A percentile compares a stretch with the other conserved stretches of the same genome.
Conservation (phyloP, 768 basidiomycete species). For the Amanita molliuscula region DNA sequence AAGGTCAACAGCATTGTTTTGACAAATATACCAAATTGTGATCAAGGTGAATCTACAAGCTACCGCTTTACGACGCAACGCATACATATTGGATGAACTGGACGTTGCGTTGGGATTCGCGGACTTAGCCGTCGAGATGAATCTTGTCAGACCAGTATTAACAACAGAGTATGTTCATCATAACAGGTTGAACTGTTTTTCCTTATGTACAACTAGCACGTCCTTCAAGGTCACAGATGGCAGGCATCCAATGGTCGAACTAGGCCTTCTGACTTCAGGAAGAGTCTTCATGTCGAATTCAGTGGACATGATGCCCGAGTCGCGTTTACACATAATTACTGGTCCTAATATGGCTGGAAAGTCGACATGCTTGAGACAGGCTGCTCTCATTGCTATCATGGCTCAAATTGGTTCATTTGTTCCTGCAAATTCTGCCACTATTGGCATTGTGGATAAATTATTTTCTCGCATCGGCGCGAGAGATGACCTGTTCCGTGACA, state of each 20-base stretch:
- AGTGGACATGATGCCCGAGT: slow-evolving; percentile 44
- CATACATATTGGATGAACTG: slow-evolving; percentile 75
- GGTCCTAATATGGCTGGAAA: slow-evolving; percentile 97
- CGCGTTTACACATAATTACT: slow-evolving; percentile 74
- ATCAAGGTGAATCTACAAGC: slow-evolving; percentile 54
- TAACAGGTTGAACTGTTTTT: not conserved
- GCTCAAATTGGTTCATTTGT: slow-evolving; percentile 94
- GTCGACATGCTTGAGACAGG: slow-evolving; percentile 87
- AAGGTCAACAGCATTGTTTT: not conserved
- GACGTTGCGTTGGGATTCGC: slow-evolving; percentile 82
- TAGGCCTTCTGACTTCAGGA: slow-evolving; percentile 64
- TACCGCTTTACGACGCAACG: slow-evolving; percentile 55
- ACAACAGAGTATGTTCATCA: slow-evolving; percentile 48
- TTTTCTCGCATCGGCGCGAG: slow-evolving; percentile 94
- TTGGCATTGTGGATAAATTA: slow-evolving; percentile 85
- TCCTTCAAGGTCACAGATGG: slow-evolving; percentile 67
- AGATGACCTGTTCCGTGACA: slow-evolving; percentile 87
- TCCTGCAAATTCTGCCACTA: slow-evolving; percentile 68
- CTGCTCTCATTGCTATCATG: slow-evolving; percentile 79
- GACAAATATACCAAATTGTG: not conserved
- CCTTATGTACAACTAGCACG: slow-evolving; percentile 21
- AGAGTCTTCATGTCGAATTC: slow-evolving; percentile 84
- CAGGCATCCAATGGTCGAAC: slow-evolving; percentile 89
- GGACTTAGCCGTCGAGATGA: slow-evolving; percentile 65
- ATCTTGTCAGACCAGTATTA: slow-evolving; percentile 63